phyloP scores from a whole-genome alignment of 1,284 basidiomycete species.

The Puccinia novopanici region DNA sequence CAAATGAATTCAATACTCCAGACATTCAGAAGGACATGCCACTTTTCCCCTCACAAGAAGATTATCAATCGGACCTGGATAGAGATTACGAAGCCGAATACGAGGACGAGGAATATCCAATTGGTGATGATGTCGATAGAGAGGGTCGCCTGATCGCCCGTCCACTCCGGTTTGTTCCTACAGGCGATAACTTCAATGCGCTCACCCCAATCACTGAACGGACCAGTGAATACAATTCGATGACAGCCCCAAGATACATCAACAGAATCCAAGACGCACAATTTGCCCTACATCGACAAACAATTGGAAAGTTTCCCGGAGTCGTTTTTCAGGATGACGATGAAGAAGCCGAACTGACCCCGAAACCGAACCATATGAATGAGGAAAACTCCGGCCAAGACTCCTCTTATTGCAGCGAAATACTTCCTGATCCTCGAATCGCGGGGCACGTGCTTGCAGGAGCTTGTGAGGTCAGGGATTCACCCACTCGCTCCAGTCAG shows the following conservation, averaged over 20 bases:
- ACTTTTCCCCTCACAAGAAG: constrained; percentile 16
- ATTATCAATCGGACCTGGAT: background rate
- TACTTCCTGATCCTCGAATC: constrained; percentile 52
- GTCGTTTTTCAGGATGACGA: constrained; percentile 51
- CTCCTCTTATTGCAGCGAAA: constrained; percentile 55
- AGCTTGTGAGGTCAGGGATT: constrained; percentile 4
- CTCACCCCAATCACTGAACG: constrained; percentile 95
- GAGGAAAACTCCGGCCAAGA: constrained; percentile 60
- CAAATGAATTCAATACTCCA: constrained; percentile 19
- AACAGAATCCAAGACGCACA: constrained; percentile 23
- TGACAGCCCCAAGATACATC: constrained; percentile 42
- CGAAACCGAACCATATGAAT: constrained; percentile 49
- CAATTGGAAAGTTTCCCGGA: constrained; percentile 38
- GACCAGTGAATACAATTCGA: constrained; percentile 76
- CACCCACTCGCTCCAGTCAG: background rate
- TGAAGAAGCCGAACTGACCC: constrained; percentile 57
- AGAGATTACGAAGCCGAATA: constrained; percentile 14
- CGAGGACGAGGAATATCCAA: constrained; percentile 10
- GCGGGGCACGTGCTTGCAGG: background rate
- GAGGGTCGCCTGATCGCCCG: constrained; percentile 2
- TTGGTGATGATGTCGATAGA: constrained; percentile 10
- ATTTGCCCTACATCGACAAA: background rate
- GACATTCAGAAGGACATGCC: constrained; percentile 23
- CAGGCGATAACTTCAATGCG: constrained; percentile 65
- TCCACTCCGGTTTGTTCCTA: constrained; percentile 44